Conservation (phyloP, 2,329 filamentous ascomycete genomes). For the Sarocladium oryzae region DNA sequence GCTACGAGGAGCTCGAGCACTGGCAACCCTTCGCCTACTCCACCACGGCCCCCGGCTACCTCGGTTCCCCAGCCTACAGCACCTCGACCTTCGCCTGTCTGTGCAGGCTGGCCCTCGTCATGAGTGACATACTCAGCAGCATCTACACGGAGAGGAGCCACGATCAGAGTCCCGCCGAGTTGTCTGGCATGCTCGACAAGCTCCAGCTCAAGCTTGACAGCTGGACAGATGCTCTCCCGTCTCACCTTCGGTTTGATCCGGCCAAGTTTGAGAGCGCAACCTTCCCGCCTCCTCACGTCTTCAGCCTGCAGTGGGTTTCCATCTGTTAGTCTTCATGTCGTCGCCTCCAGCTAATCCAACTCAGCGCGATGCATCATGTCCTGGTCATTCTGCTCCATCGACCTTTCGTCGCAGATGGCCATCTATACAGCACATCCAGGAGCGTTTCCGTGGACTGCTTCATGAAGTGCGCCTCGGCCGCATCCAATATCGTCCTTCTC, state of each 20-base stretch:
- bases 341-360: background rate
- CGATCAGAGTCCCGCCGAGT: conserved; percentile 25
- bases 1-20: conserved; percentile 45
- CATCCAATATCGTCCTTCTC: conserved; percentile 35
- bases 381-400: conserved; percentile 47
- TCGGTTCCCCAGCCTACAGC: conserved; percentile 32
- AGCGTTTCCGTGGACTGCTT: conserved; percentile 37
- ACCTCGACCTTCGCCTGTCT: conserved; percentile 35
- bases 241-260: conserved; percentile 32
- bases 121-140: conserved; percentile 38
- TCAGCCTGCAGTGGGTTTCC: conserved; percentile 31
- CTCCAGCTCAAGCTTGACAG: conserved; percentile 33
- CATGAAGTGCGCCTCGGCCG: conserved; percentile 38
- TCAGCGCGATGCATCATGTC: conserved; percentile 40
- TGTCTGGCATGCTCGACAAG: conserved; percentile 27
- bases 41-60: conserved; percentile 18
- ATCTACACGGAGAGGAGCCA: conserved; percentile 38
- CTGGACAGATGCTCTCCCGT: conserved; percentile 35
- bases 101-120: conserved; percentile 38
- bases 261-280: conserved; percentile 18
- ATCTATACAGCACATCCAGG: conserved; percentile 35
- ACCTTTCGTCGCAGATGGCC: conserved; percentile 43
- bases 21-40: conserved; percentile 40
- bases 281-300: conserved; percentile 35
- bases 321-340: background rate